A percentile compares a stretch with the other conserved stretches of the same genome.
phyloP scores from a whole-genome alignment of 257 asterid genomes.

The Forsythia viridissima region DNA sequence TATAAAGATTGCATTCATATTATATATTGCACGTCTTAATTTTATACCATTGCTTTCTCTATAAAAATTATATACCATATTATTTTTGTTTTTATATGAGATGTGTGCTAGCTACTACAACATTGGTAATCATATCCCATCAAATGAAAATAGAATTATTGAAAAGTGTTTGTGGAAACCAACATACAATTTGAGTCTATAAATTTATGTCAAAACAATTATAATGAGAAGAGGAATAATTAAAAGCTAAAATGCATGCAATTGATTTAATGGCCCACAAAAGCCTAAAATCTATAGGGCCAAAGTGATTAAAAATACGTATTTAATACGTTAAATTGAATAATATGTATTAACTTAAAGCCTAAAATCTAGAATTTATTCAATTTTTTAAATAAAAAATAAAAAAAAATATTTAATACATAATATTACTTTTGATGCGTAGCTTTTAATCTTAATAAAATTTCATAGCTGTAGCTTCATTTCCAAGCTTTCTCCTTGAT shows the following conservation, averaged over 20 bases:
- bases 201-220: neutral
- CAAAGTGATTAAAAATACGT: neutral
- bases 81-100: neutral
- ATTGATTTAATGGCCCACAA: neutral
- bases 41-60: neutral
- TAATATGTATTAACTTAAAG: no score
- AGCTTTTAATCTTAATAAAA: no score
- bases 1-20: no score
- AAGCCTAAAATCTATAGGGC: neutral
- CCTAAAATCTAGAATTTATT: no score
- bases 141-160: constrained; percentile 3
- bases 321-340: neutral
- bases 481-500: no score
- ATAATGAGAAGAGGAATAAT: neutral
- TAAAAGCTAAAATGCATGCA: neutral
- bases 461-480: no score
- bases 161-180: neutral
- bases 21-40: neutral
- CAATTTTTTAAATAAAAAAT: no score
- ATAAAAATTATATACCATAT: neutral
- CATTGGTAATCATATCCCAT: neutral
- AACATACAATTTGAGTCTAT: neutral
- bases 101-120: neutral
- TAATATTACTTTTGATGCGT: no score
- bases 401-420: no score